Evolutionary conservation across 2,329 filamentous ascomycete genomes (phyloP).

Genomic region (Penicillium vulpinum): DNA sequence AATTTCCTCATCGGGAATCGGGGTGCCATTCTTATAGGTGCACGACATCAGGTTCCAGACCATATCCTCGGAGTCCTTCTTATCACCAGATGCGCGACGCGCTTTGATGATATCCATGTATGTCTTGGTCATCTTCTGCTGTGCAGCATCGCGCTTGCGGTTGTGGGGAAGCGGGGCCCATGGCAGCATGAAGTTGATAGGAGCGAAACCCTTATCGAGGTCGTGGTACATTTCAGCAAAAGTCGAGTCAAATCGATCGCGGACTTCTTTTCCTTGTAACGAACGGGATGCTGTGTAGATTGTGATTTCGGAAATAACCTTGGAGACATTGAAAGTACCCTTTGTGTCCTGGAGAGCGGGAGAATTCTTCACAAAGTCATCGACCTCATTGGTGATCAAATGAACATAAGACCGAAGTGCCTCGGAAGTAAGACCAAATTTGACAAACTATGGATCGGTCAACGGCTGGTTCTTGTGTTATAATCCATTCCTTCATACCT

Average conservation of each 20-base stretch:
- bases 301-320: slow-evolving; percentile 79
- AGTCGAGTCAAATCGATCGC: slow-evolving; percentile 73
- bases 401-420: slow-evolving; percentile 71
- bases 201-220: slow-evolving; percentile 84
- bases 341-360: slow-evolving; percentile 66
- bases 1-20: slow-evolving; percentile 78
- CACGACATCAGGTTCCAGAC: slow-evolving; percentile 88
- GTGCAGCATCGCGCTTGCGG: slow-evolving; percentile 74
- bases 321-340: slow-evolving; percentile 70
- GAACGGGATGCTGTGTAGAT: slow-evolving; percentile 87
- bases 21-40: slow-evolving; percentile 77
- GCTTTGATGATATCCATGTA: slow-evolving; percentile 81
- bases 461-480: neutral
- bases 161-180: slow-evolving; percentile 91
- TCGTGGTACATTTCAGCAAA: slow-evolving; percentile 85
- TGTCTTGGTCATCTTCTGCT: slow-evolving; percentile 75
- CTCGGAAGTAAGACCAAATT: slow-evolving; percentile 63
- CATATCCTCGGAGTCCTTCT: slow-evolving; percentile 68
- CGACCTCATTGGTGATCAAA: slow-evolving; percentile 73
- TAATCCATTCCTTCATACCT: slow-evolving; percentile 54
- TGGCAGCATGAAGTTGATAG: slow-evolving; percentile 86
- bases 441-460: slow-evolving; percentile 55
- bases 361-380: slow-evolving; percentile 69
- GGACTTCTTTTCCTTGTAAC: slow-evolving; percentile 80
- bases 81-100: slow-evolving; percentile 58